phyloP scores from a whole-genome alignment of 257 asterid genomes.

The Jaltomata sinuosa region DNA sequence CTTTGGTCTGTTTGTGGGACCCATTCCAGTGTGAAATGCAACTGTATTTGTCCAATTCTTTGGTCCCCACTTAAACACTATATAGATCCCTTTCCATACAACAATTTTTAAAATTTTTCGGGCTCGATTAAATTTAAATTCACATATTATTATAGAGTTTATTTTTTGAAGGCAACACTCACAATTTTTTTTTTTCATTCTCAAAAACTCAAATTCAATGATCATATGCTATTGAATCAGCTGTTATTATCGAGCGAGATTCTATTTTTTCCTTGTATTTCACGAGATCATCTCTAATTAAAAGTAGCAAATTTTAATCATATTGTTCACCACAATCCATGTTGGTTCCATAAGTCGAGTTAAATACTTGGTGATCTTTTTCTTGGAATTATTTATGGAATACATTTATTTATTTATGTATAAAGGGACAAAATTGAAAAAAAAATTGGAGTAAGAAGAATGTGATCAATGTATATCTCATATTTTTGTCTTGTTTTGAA shows the following conservation, averaged over 20 bases:
- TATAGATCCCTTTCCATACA: background rate
- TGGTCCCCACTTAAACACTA: background rate
- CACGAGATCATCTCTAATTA: too few relatives aligned
- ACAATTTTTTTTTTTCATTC: too few relatives aligned
- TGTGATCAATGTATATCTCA: background rate
- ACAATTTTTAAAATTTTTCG: too few relatives aligned
- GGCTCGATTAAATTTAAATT: background rate
- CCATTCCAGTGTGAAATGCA: constrained; percentile 15
- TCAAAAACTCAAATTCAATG: too few relatives aligned
- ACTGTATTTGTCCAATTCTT: background rate
- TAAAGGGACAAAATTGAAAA: background rate
- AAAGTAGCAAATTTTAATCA: background rate
- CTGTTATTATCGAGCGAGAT: too few relatives aligned
- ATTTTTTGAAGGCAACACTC: too few relatives aligned
- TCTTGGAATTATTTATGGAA: background rate
- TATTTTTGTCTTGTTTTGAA: background rate
- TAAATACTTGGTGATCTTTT: background rate
- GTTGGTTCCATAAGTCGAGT: background rate
- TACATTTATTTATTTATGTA: background rate
- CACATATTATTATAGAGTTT: background rate
- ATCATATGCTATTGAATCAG: too few relatives aligned
- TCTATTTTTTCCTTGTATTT: too few relatives aligned
- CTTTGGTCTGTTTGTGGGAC: constrained; percentile 20
- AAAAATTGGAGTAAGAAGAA: background rate
- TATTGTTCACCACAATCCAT: fast-evolving